phyloP scores from a whole-genome alignment of 768 basidiomycete species.

The Termitomyces sp. region DNA sequence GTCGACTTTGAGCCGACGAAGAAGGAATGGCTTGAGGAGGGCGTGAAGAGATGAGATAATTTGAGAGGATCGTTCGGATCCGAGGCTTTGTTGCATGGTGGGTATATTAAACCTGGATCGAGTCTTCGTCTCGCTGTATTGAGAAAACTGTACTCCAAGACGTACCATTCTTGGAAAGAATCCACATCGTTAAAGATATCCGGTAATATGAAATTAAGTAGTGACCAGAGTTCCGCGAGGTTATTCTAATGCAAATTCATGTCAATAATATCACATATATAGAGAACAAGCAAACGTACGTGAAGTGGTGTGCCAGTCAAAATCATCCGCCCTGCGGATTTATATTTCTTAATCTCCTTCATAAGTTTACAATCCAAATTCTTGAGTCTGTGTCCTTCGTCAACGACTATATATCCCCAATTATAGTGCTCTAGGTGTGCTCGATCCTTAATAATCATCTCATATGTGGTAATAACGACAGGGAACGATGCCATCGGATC shows the following conservation, averaged over 20 bases:
- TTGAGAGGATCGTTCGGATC: conserved; percentile 50
- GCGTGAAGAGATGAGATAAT: conserved; percentile 79
- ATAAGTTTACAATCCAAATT: conserved; percentile 91
- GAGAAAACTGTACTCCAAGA: neutral
- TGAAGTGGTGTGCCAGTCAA: conserved; percentile 96
- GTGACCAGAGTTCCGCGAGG: conserved; percentile 87
- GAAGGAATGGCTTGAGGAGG: conserved; percentile 92
- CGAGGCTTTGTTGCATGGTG: conserved; percentile 49
- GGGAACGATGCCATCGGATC: conserved; percentile 43
- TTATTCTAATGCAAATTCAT: conserved; percentile 70
- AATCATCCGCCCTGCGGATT: conserved; percentile 83
- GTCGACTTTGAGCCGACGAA: conserved; percentile 87
- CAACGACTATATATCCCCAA: conserved; percentile 94
- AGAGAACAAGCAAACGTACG: conserved; percentile 36
- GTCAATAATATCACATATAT: neutral
- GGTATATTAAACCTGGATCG: conserved; percentile 64
- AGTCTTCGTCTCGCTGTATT: neutral
- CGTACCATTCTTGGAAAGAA: conserved; percentile 84
- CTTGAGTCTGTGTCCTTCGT: conserved; percentile 93
- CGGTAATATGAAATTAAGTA: conserved; percentile 94
- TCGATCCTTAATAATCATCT: conserved; percentile 86
- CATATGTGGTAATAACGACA: conserved; percentile 86
- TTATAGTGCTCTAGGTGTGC: conserved; percentile 52
- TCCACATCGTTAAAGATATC: conserved; percentile 89
- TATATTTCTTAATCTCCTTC: conserved; percentile 83